A percentile compares a stretch with the other conserved stretches of the same genome.
Evolutionary conservation across 768 basidiomycete species (phyloP).

Genomic region (Dacryopinax primogenitus): DNA sequence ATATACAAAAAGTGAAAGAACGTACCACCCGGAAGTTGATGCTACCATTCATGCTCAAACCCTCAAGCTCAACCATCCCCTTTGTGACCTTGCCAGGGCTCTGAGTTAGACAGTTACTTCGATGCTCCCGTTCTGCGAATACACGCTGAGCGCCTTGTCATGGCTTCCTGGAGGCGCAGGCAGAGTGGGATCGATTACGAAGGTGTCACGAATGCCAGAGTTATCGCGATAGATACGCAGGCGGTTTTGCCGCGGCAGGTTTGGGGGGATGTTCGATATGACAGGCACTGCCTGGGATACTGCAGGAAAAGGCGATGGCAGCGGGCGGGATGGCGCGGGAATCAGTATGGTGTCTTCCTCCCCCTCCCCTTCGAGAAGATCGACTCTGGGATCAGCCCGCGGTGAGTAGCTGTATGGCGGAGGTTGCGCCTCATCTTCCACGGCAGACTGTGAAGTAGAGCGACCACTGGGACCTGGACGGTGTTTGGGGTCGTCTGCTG

Average conservation of each 20-base stretch:
- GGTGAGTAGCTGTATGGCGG: neutral
- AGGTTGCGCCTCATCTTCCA: neutral
- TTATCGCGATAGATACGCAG: neutral
- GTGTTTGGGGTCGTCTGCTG: too few species aligned
- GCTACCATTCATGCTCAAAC: neutral
- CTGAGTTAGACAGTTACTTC: neutral
- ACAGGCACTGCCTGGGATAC: too few species aligned
- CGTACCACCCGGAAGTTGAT: neutral
- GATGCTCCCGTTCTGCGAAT: neutral
- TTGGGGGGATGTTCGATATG: neutral
- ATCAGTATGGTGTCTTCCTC: neutral
- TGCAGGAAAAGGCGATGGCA: neutral
- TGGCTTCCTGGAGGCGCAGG: neutral
- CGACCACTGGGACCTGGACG: neutral
- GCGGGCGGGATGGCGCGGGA: neutral
- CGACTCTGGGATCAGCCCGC: neutral
- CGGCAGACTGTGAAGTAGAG: neutral
- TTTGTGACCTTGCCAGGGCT: neutral
- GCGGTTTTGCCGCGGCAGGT: constrained; percentile 8
- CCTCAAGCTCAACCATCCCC: neutral
- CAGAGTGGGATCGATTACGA: constrained; percentile 2
- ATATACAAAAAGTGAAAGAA: neutral
- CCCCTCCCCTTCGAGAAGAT: neutral
- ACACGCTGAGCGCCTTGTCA: neutral
- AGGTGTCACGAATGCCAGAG: neutral